Conservation (phyloP, 2,329 filamentous ascomycete species). For the Ophiostoma sp. region DNA sequence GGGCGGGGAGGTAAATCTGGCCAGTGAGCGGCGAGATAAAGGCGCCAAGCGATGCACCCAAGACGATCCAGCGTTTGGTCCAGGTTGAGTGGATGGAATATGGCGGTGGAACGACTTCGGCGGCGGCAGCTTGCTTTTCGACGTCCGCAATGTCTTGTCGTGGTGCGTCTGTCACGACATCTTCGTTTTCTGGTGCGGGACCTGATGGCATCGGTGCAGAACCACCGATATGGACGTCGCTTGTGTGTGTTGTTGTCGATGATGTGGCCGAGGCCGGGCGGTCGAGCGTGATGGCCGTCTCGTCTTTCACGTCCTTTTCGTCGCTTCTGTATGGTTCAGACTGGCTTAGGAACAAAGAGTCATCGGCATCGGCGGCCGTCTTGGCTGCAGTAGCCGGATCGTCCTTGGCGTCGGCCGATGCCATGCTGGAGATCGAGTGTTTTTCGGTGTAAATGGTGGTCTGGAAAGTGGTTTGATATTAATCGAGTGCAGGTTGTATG, state of each 20-base stretch:
- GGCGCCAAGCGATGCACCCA: constrained; percentile 41
- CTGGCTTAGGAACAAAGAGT: not conserved
- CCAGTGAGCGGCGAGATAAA: constrained; percentile 49
- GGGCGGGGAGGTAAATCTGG: constrained; percentile 57
- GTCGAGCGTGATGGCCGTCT: not conserved
- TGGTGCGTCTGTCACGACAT: not conserved
- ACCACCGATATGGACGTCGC: not conserved
- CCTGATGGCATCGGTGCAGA: not conserved
- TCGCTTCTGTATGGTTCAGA: not conserved
- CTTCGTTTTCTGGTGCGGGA: not conserved
- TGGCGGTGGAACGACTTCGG: constrained; percentile 25
- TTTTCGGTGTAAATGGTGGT: not conserved
- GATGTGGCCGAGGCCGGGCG: not conserved
- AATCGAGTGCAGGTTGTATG: not conserved
- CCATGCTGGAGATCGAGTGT: not conserved
- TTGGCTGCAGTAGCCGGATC: not conserved
- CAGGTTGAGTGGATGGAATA: constrained; percentile 44
- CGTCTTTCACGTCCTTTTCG: not conserved
- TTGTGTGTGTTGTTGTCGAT: not conserved
- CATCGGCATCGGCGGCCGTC: not conserved
- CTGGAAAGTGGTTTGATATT: not conserved
- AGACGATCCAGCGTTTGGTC: constrained; percentile 43
- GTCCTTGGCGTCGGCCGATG: not conserved
- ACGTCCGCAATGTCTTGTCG: not conserved
- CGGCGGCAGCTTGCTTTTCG: not conserved